Evolutionary conservation across 768 basidiomycete genomes (phyloP), one percentile per base, ranked within the genome.

Genomic region (Chalciporus sphaerocephalus): DNA sequence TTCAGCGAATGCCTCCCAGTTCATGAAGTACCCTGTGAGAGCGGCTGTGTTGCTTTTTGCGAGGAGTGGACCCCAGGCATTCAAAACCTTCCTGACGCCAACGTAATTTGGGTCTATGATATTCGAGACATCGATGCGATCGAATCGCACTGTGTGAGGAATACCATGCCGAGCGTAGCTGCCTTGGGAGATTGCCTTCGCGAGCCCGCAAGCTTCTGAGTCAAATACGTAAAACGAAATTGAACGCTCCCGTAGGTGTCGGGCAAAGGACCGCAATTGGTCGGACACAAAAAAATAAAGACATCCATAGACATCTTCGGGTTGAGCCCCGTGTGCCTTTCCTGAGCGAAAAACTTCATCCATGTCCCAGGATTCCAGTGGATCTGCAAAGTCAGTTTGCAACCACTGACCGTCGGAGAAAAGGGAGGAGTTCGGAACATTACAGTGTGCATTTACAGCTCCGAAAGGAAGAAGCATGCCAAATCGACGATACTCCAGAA

Each of bases 381-480:
- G 77, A 34, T 71, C 74, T 4, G 70, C 65, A 24, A 57, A 62
- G 27, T 70, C 68, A 13, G 59, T 54, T 39, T 62, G 62, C 18
- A 77, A 51, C 77, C 76, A 80, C 40, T 64, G 56, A 11, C 79
- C 75, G 39, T 66, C 46, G 4, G 68, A 65, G 52, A 78, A 80
- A 38, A 76, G 67, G 25, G 74, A 66, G n/a, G 73, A 40, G 38
- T 78, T 79, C 0, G 71, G 65, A 1, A 38, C 42, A 38, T 69
- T 72, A 48, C 71, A 76, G 46, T 73, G 66, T 0, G 66, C 64
- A 24, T 66, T 67, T 7, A 57, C 27, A 2, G 72, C 73, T 8
- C 74, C 75, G 39, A 76, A 74, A 9, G 75, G 77, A n/a, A 76
- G 61, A n/a, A 78, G 32, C 15, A 77, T 52, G 6, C 76, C 76